Conservation (phyloP, 2,329 filamentous ascomycete species). For the Aspergillus candidus region DNA sequence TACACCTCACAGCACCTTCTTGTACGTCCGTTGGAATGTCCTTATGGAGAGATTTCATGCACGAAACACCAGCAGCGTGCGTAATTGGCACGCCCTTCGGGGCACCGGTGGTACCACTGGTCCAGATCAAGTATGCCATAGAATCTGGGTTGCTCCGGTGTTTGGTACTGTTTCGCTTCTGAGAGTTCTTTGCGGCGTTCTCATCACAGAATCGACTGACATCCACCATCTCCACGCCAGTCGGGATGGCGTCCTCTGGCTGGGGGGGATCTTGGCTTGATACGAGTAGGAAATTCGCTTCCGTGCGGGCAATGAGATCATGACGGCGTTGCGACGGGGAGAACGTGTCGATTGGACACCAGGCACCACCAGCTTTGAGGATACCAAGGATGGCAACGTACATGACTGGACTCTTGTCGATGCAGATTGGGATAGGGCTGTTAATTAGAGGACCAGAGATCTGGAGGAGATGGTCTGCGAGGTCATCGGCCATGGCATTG, state of each 20-base stretch:
- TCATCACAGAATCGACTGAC: slow-evolving; percentile 16
- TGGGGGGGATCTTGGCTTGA: slow-evolving; percentile 18
- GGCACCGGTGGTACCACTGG: slow-evolving; percentile 31
- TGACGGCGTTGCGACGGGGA: slow-evolving; percentile 35
- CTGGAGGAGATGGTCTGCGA: slow-evolving; percentile 26
- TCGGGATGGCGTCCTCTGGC: slow-evolving; percentile 21
- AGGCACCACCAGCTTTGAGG: slow-evolving; percentile 39
- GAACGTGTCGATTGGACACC: slow-evolving; percentile 38
- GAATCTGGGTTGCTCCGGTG: slow-evolving; percentile 8
- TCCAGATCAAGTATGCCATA: slow-evolving; percentile 38
- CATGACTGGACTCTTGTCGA: slow-evolving; percentile 32
- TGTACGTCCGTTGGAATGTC: slow-evolving; percentile 26
- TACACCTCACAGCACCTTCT: slow-evolving; percentile 24
- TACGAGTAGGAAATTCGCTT: slow-evolving; percentile 24
- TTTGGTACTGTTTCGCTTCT: background rate
- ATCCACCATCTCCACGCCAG: slow-evolving; percentile 24
- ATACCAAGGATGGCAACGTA: slow-evolving; percentile 40
- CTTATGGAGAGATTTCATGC: slow-evolving; percentile 30
- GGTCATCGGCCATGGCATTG: slow-evolving; percentile 26
- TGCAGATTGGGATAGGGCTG: slow-evolving; percentile 33
- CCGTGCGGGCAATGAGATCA: slow-evolving; percentile 33
- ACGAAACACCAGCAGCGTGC: slow-evolving; percentile 31
- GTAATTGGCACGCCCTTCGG: slow-evolving; percentile 37
- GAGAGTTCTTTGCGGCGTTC: background rate
- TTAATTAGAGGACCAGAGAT: slow-evolving; percentile 20